Percentiles rank a stretch among this genome's conserved stretches.
phyloP scores from a whole-genome alignment of 2,329 filamentous ascomycete genomes.

The Rhynchosporium agropyri region DNA sequence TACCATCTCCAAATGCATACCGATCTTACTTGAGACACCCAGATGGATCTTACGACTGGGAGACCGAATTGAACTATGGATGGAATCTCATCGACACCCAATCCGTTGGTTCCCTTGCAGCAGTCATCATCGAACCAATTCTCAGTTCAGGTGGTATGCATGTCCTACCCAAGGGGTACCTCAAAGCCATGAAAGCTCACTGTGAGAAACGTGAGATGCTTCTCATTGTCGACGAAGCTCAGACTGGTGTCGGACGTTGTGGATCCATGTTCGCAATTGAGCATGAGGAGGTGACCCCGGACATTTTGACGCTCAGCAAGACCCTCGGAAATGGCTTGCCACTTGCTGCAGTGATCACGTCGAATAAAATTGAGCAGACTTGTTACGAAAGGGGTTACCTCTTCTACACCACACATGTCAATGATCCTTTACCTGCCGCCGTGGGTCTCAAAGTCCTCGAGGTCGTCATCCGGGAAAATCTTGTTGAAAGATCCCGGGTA shows the following conservation, averaged over 20 bases:
- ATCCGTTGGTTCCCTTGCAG: conserved; percentile 57
- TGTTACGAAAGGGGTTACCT: conserved; percentile 54
- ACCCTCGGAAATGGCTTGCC: conserved; percentile 64
- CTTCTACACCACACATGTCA: conserved; percentile 64
- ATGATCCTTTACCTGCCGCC: conserved; percentile 62
- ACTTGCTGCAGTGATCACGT: conserved; percentile 59
- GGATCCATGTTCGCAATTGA: conserved; percentile 63
- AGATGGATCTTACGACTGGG: conserved; percentile 67
- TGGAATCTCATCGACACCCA: conserved; percentile 63
- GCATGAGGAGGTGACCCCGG: conserved; percentile 55
- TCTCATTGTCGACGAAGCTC: conserved; percentile 62
- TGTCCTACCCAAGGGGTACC: conserved; percentile 59
- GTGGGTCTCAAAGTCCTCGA: conserved; percentile 65
- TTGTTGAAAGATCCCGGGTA: conserved; percentile 51
- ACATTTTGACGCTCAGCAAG: conserved; percentile 64
- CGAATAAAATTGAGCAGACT: conserved; percentile 53
- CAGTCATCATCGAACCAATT: conserved; percentile 22
- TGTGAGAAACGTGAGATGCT: conserved; percentile 59
- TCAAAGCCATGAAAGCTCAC: conserved; percentile 56
- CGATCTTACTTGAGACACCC: conserved; percentile 61
- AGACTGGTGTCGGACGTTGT: conserved; percentile 59
- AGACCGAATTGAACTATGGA: conserved; percentile 64
- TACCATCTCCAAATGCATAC: conserved; percentile 64
- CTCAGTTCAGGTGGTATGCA: conserved; percentile 57
- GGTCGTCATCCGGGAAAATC: conserved; percentile 58